Evolutionary conservation across 768 basidiomycete species (phyloP), one percentile per base, ranked within the genome.

Genomic region (Agrocybe pediades): DNA sequence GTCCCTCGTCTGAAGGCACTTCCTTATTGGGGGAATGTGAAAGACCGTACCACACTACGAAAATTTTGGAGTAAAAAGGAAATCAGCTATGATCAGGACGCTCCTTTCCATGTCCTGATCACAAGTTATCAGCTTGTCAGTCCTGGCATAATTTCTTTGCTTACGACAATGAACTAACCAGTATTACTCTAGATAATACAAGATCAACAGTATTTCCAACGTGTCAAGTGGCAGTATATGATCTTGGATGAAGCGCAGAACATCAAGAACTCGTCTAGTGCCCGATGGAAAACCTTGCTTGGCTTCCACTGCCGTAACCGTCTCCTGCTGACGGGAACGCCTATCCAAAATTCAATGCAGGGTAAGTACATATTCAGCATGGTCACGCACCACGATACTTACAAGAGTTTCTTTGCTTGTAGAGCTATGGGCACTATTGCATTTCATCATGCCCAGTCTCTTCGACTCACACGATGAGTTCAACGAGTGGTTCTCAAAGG

Each of bases 381-480:
- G n/a, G 27, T 25, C 16, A 41, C 9, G 30, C 5, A 26, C 9
- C 3, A 3, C 3, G 29, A 15, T 47, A 21, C 42, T 20, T 21
- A 52, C 63, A 40, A 60, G 46, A 20, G 55, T 23, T 53, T 58
- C 41, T 33, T 23, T 25, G 27, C 17, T 56, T 26, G 16, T 63
- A 96, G 97, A 99, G 71, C 77, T 99, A 16, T 99, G 97, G 97
- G 97, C 97, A 1, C 78, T 99, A 54, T 78, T 99, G 40, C 97
- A 99, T 69, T 99, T 99, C 76, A 98, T 99, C 75, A 99, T 99
- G 97, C 97, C 97, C 2, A 95, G 92, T 67, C 76, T 99, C 49
- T 99, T 99, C 70, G 97, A 98, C 69, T 98, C 95, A 13, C 95
- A 98, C 64, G 95, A 98, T 65, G 97, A 99, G 72, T 99, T 99